Conservation (phyloP, 2,329 filamentous ascomycete genomes). For the Aspergillus pseudoviridinutans region DNA sequence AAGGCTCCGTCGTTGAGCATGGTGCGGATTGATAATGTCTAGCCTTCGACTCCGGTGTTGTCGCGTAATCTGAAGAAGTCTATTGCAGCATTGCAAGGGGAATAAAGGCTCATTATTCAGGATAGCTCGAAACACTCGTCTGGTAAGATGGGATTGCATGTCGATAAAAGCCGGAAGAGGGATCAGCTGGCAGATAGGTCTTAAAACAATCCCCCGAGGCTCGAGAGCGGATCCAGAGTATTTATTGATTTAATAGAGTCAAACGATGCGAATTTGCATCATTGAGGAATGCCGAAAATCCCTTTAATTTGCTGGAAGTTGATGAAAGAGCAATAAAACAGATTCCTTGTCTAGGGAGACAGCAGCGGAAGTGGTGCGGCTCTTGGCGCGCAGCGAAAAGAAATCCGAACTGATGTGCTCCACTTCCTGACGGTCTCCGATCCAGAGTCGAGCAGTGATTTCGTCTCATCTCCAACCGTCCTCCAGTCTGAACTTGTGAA, state of each 20-base stretch:
- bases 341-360: slow-evolving; percentile 6
- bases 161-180: slow-evolving; percentile 5
- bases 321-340: not conserved
- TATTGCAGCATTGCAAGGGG: slow-evolving; percentile 34
- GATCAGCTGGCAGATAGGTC: not conserved
- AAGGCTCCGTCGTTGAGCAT: slow-evolving; percentile 27
- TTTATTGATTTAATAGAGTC: not conserved
- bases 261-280: not conserved
- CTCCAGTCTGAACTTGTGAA: not conserved
- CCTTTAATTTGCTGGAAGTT: not conserved
- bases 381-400: slow-evolving; percentile 32
- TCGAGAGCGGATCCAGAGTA: not conserved
- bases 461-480: not conserved
- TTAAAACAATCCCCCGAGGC: not conserved
- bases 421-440: slow-evolving; percentile 5
- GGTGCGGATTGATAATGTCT: slow-evolving; percentile 32
- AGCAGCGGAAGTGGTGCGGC: slow-evolving; percentile 16
- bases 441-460: not conserved
- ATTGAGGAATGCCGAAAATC: not conserved
- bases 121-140: slow-evolving; percentile 43
- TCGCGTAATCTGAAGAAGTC: slow-evolving; percentile 29
- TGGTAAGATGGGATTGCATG: slow-evolving; percentile 45
- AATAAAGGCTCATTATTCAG: slow-evolving; percentile 43
- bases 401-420: slow-evolving; percentile 20
- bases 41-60: slow-evolving; percentile 28